phyloP scores from a whole-genome alignment of 2,329 filamentous ascomycete species.

The Basipetospora chlamydospora region DNA sequence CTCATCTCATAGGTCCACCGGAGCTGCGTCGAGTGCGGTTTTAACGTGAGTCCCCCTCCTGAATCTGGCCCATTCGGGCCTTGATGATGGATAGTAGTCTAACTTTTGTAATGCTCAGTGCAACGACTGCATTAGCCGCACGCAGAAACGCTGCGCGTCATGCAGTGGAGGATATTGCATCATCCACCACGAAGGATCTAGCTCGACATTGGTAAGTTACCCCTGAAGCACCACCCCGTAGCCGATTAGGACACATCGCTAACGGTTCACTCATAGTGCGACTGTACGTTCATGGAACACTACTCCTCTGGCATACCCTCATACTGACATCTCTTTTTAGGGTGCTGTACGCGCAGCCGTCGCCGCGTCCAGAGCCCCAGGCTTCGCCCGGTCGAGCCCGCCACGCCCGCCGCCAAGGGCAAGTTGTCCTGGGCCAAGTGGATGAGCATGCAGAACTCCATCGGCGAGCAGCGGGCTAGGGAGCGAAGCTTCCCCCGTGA shows the following conservation, averaged over 20 bases:
- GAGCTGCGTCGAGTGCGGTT: constrained; percentile 78
- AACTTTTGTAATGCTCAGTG: too few relatives aligned
- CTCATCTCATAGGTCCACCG: constrained; percentile 43
- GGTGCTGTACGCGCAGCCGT: constrained; percentile 4
- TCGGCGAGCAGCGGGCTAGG: constrained; percentile 1
- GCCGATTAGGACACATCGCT: too few relatives aligned
- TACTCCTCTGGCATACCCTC: too few relatives aligned
- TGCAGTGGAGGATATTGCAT: constrained; percentile 74
- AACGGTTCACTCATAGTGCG: constrained; percentile 6
- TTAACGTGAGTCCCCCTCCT: constrained; percentile 41
- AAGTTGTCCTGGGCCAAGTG: constrained; percentile 8
- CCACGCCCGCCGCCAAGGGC: constrained; percentile 4
- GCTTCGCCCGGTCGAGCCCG: not conserved
- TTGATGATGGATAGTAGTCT: not conserved
- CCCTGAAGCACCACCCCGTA: constrained; percentile 18
- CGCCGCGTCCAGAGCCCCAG: too few relatives aligned
- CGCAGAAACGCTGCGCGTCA: constrained; percentile 54
- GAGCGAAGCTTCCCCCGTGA: constrained; percentile 4
- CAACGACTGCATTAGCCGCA: constrained; percentile 55
- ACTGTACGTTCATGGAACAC: constrained; percentile 10
- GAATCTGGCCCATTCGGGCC: too few relatives aligned
- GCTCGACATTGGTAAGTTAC: constrained; percentile 39
- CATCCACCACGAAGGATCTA: constrained; percentile 70
- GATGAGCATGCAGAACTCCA: constrained; percentile 9
- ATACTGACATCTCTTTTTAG: not conserved